Evolutionary conservation across 208 protist genomes (phyloP), one percentile per base, ranked within the genome.

Genomic region (Balamuthia mandrillaris): DNA sequence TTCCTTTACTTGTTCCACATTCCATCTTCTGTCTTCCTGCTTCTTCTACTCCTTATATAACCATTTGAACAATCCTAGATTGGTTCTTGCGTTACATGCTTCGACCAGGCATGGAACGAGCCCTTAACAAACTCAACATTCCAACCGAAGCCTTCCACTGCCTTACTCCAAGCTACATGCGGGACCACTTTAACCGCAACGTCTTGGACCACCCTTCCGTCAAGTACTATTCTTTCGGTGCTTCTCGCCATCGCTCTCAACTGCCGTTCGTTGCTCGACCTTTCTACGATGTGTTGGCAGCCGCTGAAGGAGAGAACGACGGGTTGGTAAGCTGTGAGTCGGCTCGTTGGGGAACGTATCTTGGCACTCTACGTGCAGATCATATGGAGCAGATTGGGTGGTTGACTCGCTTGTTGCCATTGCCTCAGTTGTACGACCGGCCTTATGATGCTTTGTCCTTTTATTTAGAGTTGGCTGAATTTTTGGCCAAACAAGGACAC

Each of bases 141-240:
- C n/a, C 58, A 27, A 31, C 74, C 6, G 54, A 18, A 0, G 74
- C 74, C 3, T 52, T 82, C 24, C 74, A 82, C 37, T 82, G 74
- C 21, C 39, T 82, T 0, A 82, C 74, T 10, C 58, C 74, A 3
- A 39, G 63, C 74, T 82, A 39, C 54, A 14, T 31, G 14, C 12
- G 21, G 9, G 51, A 82, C 16, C 51, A 82, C 12, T 82, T 82
- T 33, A 82, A 82, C 51, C 58, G 63, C 18, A 82, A 3, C 35
- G 74, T 82, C 7, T 18, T 82, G 35, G 74, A 82, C 39, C 45
- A 82, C 1, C 74, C 74, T 6, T n/a, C 39, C 4, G 51, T 82
- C 45, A 82, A 82, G n/a, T 82, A 82, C n/a, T 82, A 82, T 37
- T 82, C 74, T n/a, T 82, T 82, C 37, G 74, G 74, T 0, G 74